Evolutionary conservation across 352 stramenopile genomes (phyloP).

Genomic region (Phytophthora pistaciae): DNA sequence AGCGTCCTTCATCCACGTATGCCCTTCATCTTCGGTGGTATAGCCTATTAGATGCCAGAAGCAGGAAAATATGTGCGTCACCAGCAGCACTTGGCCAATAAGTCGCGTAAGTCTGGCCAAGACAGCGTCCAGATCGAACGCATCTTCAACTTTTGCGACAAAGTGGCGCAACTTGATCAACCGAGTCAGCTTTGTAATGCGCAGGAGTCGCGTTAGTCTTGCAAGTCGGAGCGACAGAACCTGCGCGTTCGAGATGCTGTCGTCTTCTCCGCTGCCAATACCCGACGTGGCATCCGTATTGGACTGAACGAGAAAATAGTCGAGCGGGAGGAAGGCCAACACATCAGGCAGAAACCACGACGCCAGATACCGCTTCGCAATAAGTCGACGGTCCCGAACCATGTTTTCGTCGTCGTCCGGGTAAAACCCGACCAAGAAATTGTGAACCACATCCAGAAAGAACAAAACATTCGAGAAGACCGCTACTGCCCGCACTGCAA

Average conservation of each 20-base stretch:
- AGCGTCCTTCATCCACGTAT: conserved; percentile 51
- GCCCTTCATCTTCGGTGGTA: conserved; percentile 38
- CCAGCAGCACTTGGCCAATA: conserved; percentile 71
- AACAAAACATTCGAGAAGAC: conserved; percentile 62
- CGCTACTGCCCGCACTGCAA: conserved; percentile 31
- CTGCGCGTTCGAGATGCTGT: conserved; percentile 41
- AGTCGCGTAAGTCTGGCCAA: conserved; percentile 68
- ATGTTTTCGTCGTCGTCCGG: conserved; percentile 70
- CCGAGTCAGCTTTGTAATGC: conserved; percentile 75
- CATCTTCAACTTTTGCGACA: conserved; percentile 76
- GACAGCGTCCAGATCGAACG: conserved; percentile 70
- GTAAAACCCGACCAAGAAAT: conserved; percentile 81
- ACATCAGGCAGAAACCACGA: conserved; percentile 73
- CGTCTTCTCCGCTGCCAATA: conserved; percentile 1
- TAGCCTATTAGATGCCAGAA: conserved; percentile 82
- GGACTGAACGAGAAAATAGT: conserved; percentile 51
- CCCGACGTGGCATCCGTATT: neutral
- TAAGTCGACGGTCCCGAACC: conserved; percentile 48
- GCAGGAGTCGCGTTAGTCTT: conserved; percentile 67
- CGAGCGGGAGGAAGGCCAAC: conserved; percentile 57
- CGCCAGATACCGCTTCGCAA: conserved; percentile 59
- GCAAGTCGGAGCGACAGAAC: conserved; percentile 75
- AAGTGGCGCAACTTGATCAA: conserved; percentile 80
- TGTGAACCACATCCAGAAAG: conserved; percentile 70
- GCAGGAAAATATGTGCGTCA: conserved; percentile 80